Evolutionary conservation across 192 early-diverging fungal species (phyloP).

Genomic region (Ambispora gerdemannii): DNA sequence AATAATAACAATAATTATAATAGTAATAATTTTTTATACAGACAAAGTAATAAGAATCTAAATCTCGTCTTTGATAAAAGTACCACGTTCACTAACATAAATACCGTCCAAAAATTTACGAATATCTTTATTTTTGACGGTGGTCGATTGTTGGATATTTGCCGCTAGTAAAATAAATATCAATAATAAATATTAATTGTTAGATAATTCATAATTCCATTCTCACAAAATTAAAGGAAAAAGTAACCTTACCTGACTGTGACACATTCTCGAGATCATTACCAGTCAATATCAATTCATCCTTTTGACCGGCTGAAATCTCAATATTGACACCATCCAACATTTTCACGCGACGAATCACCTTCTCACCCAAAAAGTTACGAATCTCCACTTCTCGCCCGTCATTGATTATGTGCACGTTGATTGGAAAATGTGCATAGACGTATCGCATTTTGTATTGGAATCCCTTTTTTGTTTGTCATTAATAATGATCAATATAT

Average conservation of each 20-base stretch:
- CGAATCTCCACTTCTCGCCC: constrained; percentile 88
- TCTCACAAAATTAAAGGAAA: constrained; percentile 18
- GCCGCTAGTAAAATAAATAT: constrained; percentile 60
- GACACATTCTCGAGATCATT: constrained; percentile 95
- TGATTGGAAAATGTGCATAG: constrained; percentile 99
- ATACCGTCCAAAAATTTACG: constrained; percentile 99
- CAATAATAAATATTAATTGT: neutral
- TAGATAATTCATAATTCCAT: constrained; percentile 4
- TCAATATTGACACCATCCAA: constrained; percentile 78
- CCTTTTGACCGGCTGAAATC: constrained; percentile 83
- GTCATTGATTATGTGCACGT: constrained; percentile 79
- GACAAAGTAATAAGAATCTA: neutral
- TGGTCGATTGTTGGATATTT: constrained; percentile 89
- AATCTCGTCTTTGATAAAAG: neutral
- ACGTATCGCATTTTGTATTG: constrained; percentile 99
- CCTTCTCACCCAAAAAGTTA: constrained; percentile 98
- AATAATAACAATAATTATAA: no score
- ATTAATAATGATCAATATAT: neutral
- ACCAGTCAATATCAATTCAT: constrained; percentile 89
- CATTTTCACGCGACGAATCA: constrained; percentile 81
- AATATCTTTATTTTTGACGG: constrained; percentile 99
- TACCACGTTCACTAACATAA: constrained; percentile 87
- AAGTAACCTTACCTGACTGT: constrained; percentile 66
- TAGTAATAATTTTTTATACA: no score
- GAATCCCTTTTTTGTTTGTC: constrained; percentile 62